phyloP scores from a whole-genome alignment of 2,329 filamentous ascomycete species.

The Nannizziopsis arthrosporioides region DNA sequence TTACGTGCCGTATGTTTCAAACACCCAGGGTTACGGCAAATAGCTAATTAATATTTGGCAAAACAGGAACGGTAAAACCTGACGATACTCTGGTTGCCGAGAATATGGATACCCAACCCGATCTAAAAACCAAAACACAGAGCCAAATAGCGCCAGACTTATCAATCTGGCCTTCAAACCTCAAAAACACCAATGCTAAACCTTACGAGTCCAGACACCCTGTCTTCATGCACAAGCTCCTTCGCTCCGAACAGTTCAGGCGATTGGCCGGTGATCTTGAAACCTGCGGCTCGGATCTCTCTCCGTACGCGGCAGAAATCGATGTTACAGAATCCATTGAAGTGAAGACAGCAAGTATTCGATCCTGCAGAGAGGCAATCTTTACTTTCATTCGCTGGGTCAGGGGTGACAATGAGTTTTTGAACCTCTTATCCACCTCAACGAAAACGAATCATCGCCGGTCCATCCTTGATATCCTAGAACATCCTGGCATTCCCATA shows the following conservation, averaged over 20 bases:
- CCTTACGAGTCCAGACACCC: not conserved
- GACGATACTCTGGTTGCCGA: too few species aligned
- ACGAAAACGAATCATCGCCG: too few species aligned
- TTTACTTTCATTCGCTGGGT: slow-evolving; percentile 12
- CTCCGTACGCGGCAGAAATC: slow-evolving; percentile 6
- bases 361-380: slow-evolving; percentile 14
- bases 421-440: slow-evolving; percentile 1
- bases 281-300: slow-evolving; percentile 12
- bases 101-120: too few species aligned
- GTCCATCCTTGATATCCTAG: not conserved
- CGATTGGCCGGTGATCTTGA: slow-evolving; percentile 13
- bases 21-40: too few species aligned
- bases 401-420: slow-evolving; percentile 2
- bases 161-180: not conserved
- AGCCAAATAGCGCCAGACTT: not conserved
- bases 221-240: slow-evolving; percentile 2
- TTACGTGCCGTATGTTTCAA: not conserved
- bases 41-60: too few species aligned
- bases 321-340: not conserved
- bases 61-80: too few species aligned
- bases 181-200: not conserved
- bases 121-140: not conserved
- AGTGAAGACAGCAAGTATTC: slow-evolving; percentile 4
- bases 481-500: not conserved
- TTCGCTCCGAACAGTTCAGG: slow-evolving; percentile 7